These are phyloP conservation scores for Allium sativum DNA, from an alignment of 106 monocot genomes.

Conservation along the genomic window DNA sequence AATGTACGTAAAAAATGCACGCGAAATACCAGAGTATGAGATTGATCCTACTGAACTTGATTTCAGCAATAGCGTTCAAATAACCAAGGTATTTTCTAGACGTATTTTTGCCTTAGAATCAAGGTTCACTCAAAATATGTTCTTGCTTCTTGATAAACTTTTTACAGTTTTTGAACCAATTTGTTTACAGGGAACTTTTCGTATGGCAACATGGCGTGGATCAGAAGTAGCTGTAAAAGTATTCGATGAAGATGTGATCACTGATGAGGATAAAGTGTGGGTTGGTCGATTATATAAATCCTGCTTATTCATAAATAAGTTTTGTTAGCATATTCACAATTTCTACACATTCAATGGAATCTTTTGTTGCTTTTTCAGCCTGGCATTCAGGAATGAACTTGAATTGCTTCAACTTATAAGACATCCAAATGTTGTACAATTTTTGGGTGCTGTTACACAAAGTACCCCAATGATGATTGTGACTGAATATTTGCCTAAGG, in stretches of 20 bases:
- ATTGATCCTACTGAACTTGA: conserved; percentile 81
- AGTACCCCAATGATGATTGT: conserved; percentile 99
- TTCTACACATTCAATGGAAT: neutral
- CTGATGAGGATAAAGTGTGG: conserved; percentile 87
- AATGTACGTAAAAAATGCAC: conserved; percentile 73
- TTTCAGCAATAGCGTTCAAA: conserved; percentile 61
- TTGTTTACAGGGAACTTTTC: conserved; percentile 70
- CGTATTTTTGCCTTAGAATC: too few species aligned
- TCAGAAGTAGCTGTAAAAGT: conserved; percentile 85
- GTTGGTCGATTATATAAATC: conserved; percentile 26
- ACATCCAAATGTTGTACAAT: conserved; percentile 98
- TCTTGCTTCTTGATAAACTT: too few species aligned
- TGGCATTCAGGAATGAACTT: conserved; percentile 93
- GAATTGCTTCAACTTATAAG: conserved; percentile 76
- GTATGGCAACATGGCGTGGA: conserved; percentile 85
- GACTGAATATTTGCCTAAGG: conserved; percentile 92
- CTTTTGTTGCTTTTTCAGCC: conserved; percentile 32
- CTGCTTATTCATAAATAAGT: neutral
- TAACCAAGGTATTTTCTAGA: conserved; percentile 57
- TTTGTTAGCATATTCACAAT: too few species aligned
- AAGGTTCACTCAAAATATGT: too few species aligned
- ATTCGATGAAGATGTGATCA: conserved; percentile 57
- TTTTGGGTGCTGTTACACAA: conserved; percentile 96
- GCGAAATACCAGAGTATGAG: conserved; percentile 91
- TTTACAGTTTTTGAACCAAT: neutral